Base-by-base conservation (phyloP, 345 rosid genomes). In the Salix brachista region DNA sequence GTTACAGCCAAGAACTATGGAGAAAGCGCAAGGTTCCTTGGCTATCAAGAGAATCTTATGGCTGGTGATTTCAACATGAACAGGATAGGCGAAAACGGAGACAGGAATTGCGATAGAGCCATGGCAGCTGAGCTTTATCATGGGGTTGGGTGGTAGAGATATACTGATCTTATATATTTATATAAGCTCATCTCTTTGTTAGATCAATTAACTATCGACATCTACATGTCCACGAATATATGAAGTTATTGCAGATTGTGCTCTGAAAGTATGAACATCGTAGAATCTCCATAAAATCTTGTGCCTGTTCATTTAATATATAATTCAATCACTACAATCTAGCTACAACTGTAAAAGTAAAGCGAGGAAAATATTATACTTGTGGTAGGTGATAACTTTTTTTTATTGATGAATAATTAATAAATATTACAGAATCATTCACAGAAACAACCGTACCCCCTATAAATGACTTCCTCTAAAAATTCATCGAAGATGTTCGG, bases 61-160 rank as follows among this genome's bases (percentile, higher is more conserved):
- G 62, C 58, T 11, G 81, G 67, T 39, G 73, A 32, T 72, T 83
- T 73, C 19, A 76, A 70, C 65, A 23, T 67, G 30, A 70, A 73
- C 48, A 76, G 65, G 65, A 82, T 74, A 28, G n/a, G 62, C 44
- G 83, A 67, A 62, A 75, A 69, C 65, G 81, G 76, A 54, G 83
- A 79, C 60, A 75, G 72, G 5, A 71, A 79, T 41, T 65, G 78
- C 10, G 44, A 37, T 30, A 70, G 64, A 82, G 34, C 76, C 37
- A 39, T 77, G 86, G 79, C 73, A 19, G 79, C 82, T 75, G 75
- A 74, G 75, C 65, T 75, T 66, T 80, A 69, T 67, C 83, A 77
- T 44, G 78, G 86, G 64, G 74, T 79, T 81, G 76, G 67, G 16
- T 86, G 88, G 89, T 84, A 37, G 64, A 56, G 58, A 32, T 30